phyloP scores from a whole-genome alignment of 2,329 filamentous ascomycete species.

The Trichoderma atrobrunneum region DNA sequence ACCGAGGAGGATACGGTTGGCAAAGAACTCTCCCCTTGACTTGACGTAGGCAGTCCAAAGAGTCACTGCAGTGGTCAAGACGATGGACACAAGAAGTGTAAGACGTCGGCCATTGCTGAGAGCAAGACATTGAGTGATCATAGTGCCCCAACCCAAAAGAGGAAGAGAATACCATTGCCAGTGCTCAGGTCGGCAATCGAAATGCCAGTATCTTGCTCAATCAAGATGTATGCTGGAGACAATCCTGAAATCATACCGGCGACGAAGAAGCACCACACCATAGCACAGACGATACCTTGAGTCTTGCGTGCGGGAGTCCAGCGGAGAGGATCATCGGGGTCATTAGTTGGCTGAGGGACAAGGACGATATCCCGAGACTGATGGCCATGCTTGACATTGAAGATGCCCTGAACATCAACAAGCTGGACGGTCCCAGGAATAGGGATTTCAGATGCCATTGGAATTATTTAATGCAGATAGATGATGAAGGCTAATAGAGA shows the following conservation, averaged over 20 bases:
- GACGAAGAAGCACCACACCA: constrained; percentile 22
- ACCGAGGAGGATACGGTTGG: constrained; percentile 28
- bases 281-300: constrained; percentile 26
- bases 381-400: constrained; percentile 26
- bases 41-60: constrained; percentile 34
- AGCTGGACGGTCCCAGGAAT: constrained; percentile 42
- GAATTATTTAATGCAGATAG: neutral
- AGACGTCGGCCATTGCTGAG: constrained; percentile 50
- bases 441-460: neutral
- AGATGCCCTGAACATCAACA: constrained; percentile 34
- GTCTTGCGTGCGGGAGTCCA: constrained; percentile 24
- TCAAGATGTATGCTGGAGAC: constrained; percentile 26
- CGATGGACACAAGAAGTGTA: constrained; percentile 40
- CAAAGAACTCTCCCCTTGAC: constrained; percentile 25
- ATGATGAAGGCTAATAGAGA: neutral
- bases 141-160: constrained; percentile 50
- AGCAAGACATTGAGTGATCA: constrained; percentile 53
- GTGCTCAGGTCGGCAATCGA: constrained; percentile 41
- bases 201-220: constrained; percentile 44
- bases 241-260: constrained; percentile 26
- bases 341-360: constrained; percentile 23
- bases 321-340: constrained; percentile 28
- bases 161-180: constrained; percentile 52
- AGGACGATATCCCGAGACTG: constrained; percentile 21
- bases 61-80: constrained; percentile 31